A percentile compares a stretch with the other conserved stretches of the same genome.
Conservation (phyloP, 768 basidiomycete genomes). For the Rhizopogon vulgaris region DNA sequence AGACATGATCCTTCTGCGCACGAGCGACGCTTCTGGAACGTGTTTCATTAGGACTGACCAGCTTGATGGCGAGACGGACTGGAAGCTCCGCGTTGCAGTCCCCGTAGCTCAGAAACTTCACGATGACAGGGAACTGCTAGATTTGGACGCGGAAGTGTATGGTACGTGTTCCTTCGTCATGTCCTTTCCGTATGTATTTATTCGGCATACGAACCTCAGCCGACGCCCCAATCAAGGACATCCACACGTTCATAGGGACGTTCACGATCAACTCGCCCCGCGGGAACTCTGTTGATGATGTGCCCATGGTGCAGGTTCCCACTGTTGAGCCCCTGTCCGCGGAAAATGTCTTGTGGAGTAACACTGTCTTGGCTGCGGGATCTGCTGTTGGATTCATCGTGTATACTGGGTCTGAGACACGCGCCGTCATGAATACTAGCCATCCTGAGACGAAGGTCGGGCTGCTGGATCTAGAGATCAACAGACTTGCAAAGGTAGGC, state of each 20-base stretch:
- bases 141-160: conserved; percentile 84
- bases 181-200: not conserved
- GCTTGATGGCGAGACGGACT: conserved; percentile 97
- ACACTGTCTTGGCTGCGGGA: conserved; percentile 95
- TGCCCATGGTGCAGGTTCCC: conserved; percentile 34
- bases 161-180: conserved; percentile 39
- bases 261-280: conserved; percentile 62
- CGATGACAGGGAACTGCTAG: conserved; percentile 45
- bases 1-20: conserved; percentile 84
- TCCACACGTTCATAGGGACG: conserved; percentile 92
- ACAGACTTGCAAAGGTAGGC: conserved; percentile 85
- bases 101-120: conserved; percentile 72
- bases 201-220: conserved; percentile 38
- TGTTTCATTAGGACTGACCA: conserved; percentile 99
- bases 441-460: conserved; percentile 95
- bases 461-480: conserved; percentile 88
- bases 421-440: conserved; percentile 98
- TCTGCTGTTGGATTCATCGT: conserved; percentile 88
- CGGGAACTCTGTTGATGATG: conserved; percentile 23
- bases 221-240: conserved; percentile 94
- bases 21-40: conserved; percentile 84
- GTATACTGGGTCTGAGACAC: conserved; percentile 91
- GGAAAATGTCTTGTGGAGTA: conserved; percentile 95
- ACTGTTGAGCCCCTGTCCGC: conserved; percentile 83
- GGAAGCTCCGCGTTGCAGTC: conserved; percentile 93